Percentiles rank a stretch among this genome's conserved stretches.
Evolutionary conservation across 805 yeast species (phyloP).

Genomic region (Ascoidea tarda): DNA sequence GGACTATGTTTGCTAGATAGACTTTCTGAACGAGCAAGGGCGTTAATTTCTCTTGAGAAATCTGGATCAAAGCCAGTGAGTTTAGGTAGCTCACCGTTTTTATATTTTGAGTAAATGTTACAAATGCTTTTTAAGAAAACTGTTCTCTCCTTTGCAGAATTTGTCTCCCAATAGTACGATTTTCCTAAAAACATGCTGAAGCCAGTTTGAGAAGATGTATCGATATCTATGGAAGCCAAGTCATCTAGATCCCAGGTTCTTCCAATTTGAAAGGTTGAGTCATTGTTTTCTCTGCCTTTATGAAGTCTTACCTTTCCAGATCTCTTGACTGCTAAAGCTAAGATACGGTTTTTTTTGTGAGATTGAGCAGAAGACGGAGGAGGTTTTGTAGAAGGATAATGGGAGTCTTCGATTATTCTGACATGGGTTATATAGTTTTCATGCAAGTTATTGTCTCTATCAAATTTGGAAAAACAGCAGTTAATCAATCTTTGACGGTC

Average conservation of each 20-base stretch:
- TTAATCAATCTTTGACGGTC: constrained; percentile 35
- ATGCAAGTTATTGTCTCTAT: constrained; percentile 25
- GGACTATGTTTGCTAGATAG: constrained; percentile 1
- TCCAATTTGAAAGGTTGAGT: constrained; percentile 75
- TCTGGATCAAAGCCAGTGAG: constrained; percentile 36
- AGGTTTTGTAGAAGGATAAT: constrained; percentile 55
- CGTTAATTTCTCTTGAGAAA: constrained; percentile 14
- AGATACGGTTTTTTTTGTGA: constrained; percentile 46
- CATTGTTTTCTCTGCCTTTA: constrained; percentile 71
- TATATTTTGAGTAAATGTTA: constrained; percentile 38
- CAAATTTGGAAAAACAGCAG: constrained; percentile 34
- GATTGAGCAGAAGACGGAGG: constrained; percentile 33
- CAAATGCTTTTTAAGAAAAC: constrained; percentile 41
- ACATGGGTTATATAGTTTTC: constrained; percentile 68
- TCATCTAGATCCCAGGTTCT: constrained; percentile 84
- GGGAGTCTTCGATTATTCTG: constrained; percentile 58
- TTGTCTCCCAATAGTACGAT: constrained; percentile 73
- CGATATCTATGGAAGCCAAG: constrained; percentile 40
- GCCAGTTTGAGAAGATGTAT: constrained; percentile 37
- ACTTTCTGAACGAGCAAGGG: constrained; percentile 6
- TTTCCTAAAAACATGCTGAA: constrained; percentile 52
- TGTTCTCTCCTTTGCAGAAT: constrained; percentile 39
- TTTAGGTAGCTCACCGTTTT: constrained; percentile 39
- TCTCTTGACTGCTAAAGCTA: constrained; percentile 42
- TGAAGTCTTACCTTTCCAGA: constrained; percentile 63